Base-by-base conservation (phyloP, 2,329 filamentous ascomycete genomes). In the Botrytis galanthina region DNA sequence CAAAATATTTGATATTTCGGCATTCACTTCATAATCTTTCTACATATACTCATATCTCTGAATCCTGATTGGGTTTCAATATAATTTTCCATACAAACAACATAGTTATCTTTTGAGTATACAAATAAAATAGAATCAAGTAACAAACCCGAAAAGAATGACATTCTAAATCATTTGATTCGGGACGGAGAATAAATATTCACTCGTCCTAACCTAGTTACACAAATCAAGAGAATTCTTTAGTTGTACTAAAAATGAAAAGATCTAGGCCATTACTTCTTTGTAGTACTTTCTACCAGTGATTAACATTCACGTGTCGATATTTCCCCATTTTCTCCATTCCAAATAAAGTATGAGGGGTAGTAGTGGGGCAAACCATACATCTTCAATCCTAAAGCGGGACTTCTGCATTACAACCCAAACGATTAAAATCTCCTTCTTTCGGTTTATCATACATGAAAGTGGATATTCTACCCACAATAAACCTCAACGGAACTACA, bases 341-440 rank as follows among this genome's bases (percentile, higher is more conserved):
- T 22, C 16, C 16, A 32, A 68, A 42, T 68, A 57, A 22, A 37
- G 9, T 14, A 57, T 68, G 66, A 57, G 66, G 66, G 66, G 66
- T 68, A 68, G 46, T 68, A 42, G 66, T 67, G 64, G 64, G 46
- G 64, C 16, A 39, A n/a, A 39, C 22, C 46, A 51, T 12, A 67
- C 26, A 57, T 48, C 42, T 42, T 68, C 48, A 68, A 68, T 32
- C 48, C 48, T n/a, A 57, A 57, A 54, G 48, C 35, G 66, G 66
- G 48, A 68, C 48, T 54, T 20, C 32, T 42, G 48, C n/a, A 68
- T 57, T 37, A 68, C 46, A 29, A 68, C 35, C 16, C 22, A 67
- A 51, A 54, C 26, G 14, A 18, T n/a, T 39, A 42, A 12, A 12
- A 18, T 22, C 46, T 42, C 9, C 46, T 20, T 26, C 35, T 54